Base-by-base conservation (phyloP, 345 rosid species). In the Eutrema yunnanense region DNA sequence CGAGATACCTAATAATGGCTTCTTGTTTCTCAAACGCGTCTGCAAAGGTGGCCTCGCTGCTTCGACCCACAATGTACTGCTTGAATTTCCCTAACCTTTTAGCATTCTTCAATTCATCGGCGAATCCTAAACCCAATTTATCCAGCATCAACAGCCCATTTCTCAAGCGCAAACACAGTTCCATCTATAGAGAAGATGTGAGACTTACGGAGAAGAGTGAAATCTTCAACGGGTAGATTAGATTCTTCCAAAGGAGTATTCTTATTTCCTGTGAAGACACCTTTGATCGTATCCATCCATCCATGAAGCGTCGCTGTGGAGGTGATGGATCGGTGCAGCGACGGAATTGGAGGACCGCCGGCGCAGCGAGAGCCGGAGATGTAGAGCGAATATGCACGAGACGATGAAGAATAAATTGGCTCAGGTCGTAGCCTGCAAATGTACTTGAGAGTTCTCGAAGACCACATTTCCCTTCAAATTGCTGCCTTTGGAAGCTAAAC, bases 251-350 rank as follows among this genome's bases (percentile, higher is more conserved):
- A 11, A 46, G 85, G 60, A 22, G 83, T 71, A 3, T 78, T 42
- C 36, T 89, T 92, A 8, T 86, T 81, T 7, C 96, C 99, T 5
- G 93, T 87, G 74, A 95, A 88, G 58, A 86, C 88, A 2, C 93
- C 96, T 81, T 87, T 90, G 79, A 95, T 80, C 61, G 92, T 16
- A 71, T 88, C 88, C 96, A 92, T 81, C 99, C 96, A 95, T 44
- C 93, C 58, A 10, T 52, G 72, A 40, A 75, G 79, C 41, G 80
- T 38, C 48, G 87, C 16, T 16, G 94, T 84, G 67, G 90, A 75
- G 74, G 79, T 81, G 70, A 92, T 81, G 11, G 74, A 78, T 26
- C 95, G 94, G 61, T 58, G 72, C 80, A 73, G 90, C 22, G 88
- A 49, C 30, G 48, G 69, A 67, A 56, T 10, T n/a, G 41, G 63